A percentile compares a stretch with the other conserved stretches of the same genome.
phyloP scores from a whole-genome alignment of 2,329 filamentous ascomycete species.

The Nemania abortiva region DNA sequence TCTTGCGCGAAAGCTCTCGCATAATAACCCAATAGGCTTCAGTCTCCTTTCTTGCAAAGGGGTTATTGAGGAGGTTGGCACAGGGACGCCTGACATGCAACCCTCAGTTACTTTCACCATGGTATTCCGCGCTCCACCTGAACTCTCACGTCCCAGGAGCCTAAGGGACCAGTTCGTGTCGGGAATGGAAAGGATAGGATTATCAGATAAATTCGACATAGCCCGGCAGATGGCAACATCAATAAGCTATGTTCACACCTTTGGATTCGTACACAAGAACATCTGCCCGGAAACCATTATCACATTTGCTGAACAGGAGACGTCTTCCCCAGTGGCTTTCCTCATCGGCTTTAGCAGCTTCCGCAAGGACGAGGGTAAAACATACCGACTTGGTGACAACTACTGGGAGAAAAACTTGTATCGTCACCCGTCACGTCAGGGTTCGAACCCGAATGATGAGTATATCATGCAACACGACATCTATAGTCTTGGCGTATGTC shows the following conservation, averaged over 20 bases:
- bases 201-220: constrained; percentile 18
- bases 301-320: background rate
- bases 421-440: constrained; percentile 39
- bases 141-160: background rate
- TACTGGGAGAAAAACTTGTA: constrained; percentile 38
- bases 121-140: constrained; percentile 4
- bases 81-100: background rate
- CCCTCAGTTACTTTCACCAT: constrained; percentile 2
- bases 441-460: constrained; percentile 15
- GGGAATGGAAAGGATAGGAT: background rate
- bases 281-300: constrained; percentile 26
- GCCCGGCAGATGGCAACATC: constrained; percentile 15
- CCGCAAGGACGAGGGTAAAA: constrained; percentile 22
- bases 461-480: constrained; percentile 59
- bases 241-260: constrained; percentile 28
- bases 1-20: constrained; percentile 6
- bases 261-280: constrained; percentile 30
- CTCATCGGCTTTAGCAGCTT: constrained; percentile 35
- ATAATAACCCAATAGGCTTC: constrained; percentile 9
- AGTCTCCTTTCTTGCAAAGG: constrained; percentile 14
- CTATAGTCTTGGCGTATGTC: constrained; percentile 63
- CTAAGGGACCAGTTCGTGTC: constrained; percentile 6
- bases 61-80: background rate
- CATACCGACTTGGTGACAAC: constrained; percentile 27
- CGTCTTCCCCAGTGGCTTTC: background rate